Conservation (phyloP, 2,329 filamentous ascomycete species). For the Mycosphaerelloides madeirae region DNA sequence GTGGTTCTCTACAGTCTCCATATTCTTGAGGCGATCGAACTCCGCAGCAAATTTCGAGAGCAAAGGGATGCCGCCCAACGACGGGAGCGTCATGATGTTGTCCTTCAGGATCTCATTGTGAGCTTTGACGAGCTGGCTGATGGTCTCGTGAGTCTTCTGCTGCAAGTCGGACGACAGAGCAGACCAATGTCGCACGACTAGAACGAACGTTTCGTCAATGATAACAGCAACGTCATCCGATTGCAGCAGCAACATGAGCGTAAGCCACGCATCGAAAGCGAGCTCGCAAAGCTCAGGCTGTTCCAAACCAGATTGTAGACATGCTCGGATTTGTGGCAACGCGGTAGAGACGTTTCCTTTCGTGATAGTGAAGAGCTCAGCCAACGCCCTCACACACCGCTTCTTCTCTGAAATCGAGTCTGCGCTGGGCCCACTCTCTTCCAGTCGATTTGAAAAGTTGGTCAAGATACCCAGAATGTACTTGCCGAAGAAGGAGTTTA, state of each 20-base stretch:
- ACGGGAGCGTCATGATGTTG: constrained; percentile 72
- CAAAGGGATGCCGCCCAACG: constrained; percentile 64
- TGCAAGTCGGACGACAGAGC: constrained; percentile 59
- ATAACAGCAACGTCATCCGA: constrained; percentile 74
- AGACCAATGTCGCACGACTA: constrained; percentile 77
- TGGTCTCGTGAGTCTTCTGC: constrained; percentile 55
- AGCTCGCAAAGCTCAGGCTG: constrained; percentile 68
- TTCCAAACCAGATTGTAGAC: constrained; percentile 76
- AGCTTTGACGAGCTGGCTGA: constrained; percentile 61
- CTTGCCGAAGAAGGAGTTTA: constrained; percentile 72
- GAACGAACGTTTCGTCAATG: constrained; percentile 83
- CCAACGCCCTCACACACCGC: constrained; percentile 74
- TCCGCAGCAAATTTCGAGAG: constrained; percentile 64
- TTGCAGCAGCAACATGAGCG: constrained; percentile 69
- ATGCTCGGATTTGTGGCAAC: constrained; percentile 90
- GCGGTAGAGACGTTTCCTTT: constrained; percentile 70
- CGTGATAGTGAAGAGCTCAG: constrained; percentile 78
- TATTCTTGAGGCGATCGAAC: constrained; percentile 60
- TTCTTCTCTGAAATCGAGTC: constrained; percentile 56
- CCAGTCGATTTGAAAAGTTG: constrained; percentile 72
- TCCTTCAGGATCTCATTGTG: constrained; percentile 59
- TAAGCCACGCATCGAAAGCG: constrained; percentile 79
- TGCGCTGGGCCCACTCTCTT: constrained; percentile 45
- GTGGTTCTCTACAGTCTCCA: constrained; percentile 61
- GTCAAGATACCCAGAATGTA: constrained; percentile 85